Evolutionary conservation across 176 grass and related monocot genomes (phyloP), one percentile per base, ranked within the genome.

Genomic region (Otatea glauca): DNA sequence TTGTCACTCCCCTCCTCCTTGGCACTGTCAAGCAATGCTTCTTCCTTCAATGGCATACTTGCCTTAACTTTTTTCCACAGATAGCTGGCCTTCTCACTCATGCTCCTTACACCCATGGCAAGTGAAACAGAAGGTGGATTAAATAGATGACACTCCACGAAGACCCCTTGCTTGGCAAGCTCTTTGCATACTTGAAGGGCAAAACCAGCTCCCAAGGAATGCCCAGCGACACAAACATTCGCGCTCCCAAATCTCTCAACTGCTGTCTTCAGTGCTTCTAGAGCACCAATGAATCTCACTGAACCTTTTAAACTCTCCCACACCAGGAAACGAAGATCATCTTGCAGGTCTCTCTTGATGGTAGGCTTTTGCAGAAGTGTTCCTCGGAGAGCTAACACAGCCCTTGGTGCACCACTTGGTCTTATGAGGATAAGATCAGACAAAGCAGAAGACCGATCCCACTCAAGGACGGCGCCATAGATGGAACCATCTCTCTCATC

Each of bases 81-180:
- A 20, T 70, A 91, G 71, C 82, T 90, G 53, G 89, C 91, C 82
- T 86, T 93, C 83, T 97, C 95, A 25, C 95, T 85, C 68, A 92
- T 89, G 76, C 81, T 93, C 74, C 87, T 94, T 60, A 97, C 65
- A 66, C 92, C 87, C 92, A 88, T 91, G 16, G 95, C 95, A 50
- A 94, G 77, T 47, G 95, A 97, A 93, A 94, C 92, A 17, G 95
- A 97, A 21, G 95, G 95, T 14, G 95, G 92, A 74, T 97, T 97
- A 41, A 97, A 97, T 44, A 97, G 68, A 83, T 97, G 95, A 67
- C 95, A 97, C 43, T 97, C 95, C 29, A 94, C 87, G 67, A 86
- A 87, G 63, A 94, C 84, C 65, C 95, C 92, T 86, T 91, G 81
- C 64, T 94, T 94, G 62, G 91, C 95, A 65, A 94, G 85, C 62